Evolutionary conservation across 192 early-diverging fungal species (phyloP).

Genomic region (Backusella mclennaniae): DNA sequence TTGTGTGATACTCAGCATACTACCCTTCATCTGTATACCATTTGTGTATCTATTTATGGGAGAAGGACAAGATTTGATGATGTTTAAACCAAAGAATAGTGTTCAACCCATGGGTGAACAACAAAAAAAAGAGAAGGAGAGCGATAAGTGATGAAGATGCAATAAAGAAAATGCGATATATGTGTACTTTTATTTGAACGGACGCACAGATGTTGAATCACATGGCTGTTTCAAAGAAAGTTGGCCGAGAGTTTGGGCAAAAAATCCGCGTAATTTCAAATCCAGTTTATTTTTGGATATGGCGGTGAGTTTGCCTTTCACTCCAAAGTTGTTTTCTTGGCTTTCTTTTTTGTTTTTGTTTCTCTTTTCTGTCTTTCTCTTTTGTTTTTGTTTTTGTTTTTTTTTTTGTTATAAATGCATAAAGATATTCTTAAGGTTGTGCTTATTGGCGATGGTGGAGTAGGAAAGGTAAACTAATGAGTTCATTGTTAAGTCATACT

Average conservation of each 20-base stretch:
- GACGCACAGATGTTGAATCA: background rate
- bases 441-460: slow-evolving; percentile 54
- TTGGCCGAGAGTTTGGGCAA: too few species aligned
- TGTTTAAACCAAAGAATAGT: background rate
- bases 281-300: too few species aligned
- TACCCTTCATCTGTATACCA: slow-evolving; percentile 18
- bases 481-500: background rate
- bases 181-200: background rate
- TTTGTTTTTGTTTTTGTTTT: background rate
- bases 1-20: slow-evolving; percentile 13
- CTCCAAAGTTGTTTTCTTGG: background rate
- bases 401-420: slow-evolving; percentile 33
- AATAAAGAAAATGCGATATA: background rate
- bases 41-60: slow-evolving; percentile 21
- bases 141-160: background rate
- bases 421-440: slow-evolving; percentile 55
- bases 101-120: background rate
- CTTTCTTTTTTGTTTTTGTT: background rate
- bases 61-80: background rate
- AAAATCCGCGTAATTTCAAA: too few species aligned
- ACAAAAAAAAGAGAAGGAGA: background rate
- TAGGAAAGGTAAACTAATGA: slow-evolving; percentile 47
- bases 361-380: background rate
- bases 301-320: background rate
- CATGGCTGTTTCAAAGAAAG: background rate